Base-by-base conservation (phyloP, 1,139 yeast species). In the Blastobotrys arbuscula region DNA sequence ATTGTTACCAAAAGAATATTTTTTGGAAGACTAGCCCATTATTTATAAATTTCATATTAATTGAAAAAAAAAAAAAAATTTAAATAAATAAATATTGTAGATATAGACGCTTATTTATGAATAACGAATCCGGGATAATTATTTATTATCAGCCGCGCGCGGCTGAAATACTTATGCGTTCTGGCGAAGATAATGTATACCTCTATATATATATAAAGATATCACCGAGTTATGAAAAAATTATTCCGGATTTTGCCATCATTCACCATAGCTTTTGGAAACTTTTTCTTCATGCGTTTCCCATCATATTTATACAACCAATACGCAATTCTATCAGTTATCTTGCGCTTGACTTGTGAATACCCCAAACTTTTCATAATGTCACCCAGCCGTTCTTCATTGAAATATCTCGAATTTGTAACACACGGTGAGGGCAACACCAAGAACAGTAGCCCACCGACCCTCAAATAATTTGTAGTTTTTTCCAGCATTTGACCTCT, bases 401-500 rank as follows among this genome's bases (percentile, higher is more conserved):
- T 78, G 63, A 82, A 79, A 61, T 90, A 92, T 35, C 97, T 71
- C 0, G 97, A 89, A 63, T 90, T 89, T 8, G 70, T 64, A 1
- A 88, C 72, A 63, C 98, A 92, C 0, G 97, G 96, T 30, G 85
- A 71, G 0, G 98, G 98, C 7, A 90, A 69, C 1, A 92, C 97
- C 15, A 92, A 66, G 61, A 90, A 90, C 3, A 87, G 66, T 21
- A 76, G 65, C 2, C 41, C 44, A 12, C 15, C 15, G 0, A 73
- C 73, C 1, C 59, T 57, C 44, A 88, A 68, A 62, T 88, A 90
- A 35, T 71, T 53, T 1, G 79, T 72, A 2, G 88, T 77, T 51
- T 85, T 65, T 30, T 61, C 57, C 54, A 89, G 70, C 97, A 90
- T 89, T 12, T 76, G 78, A 1, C 97, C 97, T 45, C 98, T 68